Base-by-base conservation (phyloP, 331 rosid species). In the Dryas integrifolia region DNA sequence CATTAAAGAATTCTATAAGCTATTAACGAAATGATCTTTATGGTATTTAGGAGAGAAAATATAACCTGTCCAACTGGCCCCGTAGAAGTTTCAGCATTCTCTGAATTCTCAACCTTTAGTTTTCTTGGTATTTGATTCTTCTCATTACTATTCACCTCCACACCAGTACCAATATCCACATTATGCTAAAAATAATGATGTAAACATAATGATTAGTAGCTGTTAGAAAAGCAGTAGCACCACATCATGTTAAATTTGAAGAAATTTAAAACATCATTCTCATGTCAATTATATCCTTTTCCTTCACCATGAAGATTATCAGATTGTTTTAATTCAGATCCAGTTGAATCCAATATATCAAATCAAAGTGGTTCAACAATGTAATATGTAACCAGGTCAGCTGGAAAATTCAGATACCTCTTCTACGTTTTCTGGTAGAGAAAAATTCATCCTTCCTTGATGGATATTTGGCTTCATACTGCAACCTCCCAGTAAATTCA, bases 61-160 rank as follows among this genome's bases (percentile, higher is more conserved):
- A 12, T 77, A 65, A 88, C 97, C 96, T 87, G 86, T 72, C 78
- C 74, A 82, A 91, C 5, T 15, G 90, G 86, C 38, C 89, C 86
- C 38, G 67, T 82, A 49, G 86, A 79, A 76, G 75, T 70, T 60
- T 80, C 85, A 76, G 72, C 84, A 62, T 79, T 81, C 76, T 70
- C 88, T 4, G 73, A 64, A 63, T 44, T 80, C 58, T 71, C 81
- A 75, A 51, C 58, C 76, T 72, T 76, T 48, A 79, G 43, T 63
- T 76, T 76, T 78, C 55, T 45, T 45, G 9, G 73, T 69, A 50
- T 40, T 38, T 52, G 48, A 10, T 69, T 58, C 58, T 67, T 67
- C 73, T 76, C 81, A 53, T 77, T 13, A 68, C 72, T 69, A 58
- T 74, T 74, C 53, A 56, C 79, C 72, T 84, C 70, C 40, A 38